A percentile compares a stretch with the other conserved stretches of the same genome.
phyloP scores from a whole-genome alignment of 2,329 filamentous ascomycete species.

The Cryphonectria parasitica region DNA sequence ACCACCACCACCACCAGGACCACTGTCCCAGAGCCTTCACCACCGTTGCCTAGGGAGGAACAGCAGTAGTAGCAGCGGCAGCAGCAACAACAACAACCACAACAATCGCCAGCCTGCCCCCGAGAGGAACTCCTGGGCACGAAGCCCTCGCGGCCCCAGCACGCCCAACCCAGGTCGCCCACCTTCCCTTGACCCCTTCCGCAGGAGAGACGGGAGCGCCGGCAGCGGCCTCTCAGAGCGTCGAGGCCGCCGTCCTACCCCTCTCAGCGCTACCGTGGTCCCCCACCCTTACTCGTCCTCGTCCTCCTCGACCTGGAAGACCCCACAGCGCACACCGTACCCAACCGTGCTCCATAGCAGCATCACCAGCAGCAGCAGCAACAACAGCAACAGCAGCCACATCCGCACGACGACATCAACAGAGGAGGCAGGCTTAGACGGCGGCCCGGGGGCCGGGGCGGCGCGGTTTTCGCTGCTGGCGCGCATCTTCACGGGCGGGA shows the following conservation, averaged over 20 bases:
- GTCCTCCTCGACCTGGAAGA: background rate
- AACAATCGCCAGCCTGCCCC: background rate
- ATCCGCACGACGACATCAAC: slow-evolving; percentile 4
- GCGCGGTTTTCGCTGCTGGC: slow-evolving; percentile 23
- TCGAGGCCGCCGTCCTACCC: slow-evolving; percentile 17
- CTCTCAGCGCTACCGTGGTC: background rate
- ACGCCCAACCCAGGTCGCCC: background rate
- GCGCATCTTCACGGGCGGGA: slow-evolving; percentile 14
- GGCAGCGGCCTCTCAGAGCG: slow-evolving; percentile 20
- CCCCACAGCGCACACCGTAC: slow-evolving; percentile 21
- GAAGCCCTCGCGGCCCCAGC: background rate
- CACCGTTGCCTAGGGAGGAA: background rate
- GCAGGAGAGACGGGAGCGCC: slow-evolving; percentile 4
- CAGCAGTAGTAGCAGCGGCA: background rate
- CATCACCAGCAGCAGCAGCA: background rate
- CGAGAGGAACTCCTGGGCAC: background rate
- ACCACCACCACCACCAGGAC: background rate
- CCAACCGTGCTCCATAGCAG: slow-evolving; percentile 11
- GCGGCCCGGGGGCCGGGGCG: background rate
- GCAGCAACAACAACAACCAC: background rate
- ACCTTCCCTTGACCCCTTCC: background rate
- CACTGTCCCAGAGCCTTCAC: background rate
- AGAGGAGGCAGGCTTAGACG: slow-evolving; percentile 21
- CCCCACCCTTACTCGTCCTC: background rate
- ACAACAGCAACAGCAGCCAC: background rate